These are phyloP conservation scores for Teunomyces stri DNA, from an alignment of 805 yeast genomes.

Conservation along the genomic window DNA sequence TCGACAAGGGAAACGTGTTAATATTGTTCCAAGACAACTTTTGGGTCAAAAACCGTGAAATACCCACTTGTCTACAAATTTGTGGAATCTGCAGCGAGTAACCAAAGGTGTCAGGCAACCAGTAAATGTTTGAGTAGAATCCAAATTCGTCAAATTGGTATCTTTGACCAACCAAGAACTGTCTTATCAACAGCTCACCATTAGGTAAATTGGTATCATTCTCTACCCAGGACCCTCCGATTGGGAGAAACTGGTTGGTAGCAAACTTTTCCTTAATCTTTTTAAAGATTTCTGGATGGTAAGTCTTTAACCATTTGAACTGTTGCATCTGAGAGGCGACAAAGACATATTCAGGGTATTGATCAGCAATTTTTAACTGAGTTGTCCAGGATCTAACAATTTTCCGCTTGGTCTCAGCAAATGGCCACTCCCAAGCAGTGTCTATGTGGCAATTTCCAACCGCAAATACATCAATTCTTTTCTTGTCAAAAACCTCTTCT, in stretches of 20 bases:
- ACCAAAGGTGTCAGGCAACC: constrained; percentile 98
- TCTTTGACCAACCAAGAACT: constrained; percentile 86
- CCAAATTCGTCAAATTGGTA: constrained; percentile 82
- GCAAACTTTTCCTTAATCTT: constrained; percentile 64
- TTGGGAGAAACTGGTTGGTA: constrained; percentile 76
- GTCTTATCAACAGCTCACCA: constrained; percentile 89
- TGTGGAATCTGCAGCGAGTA: constrained; percentile 95
- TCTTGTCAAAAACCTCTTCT: constrained; percentile 53
- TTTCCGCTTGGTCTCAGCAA: constrained; percentile 91
- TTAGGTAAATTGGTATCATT: constrained; percentile 94
- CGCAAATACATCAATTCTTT: constrained; percentile 63
- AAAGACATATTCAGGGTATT: constrained; percentile 89
- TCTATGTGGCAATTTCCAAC: constrained; percentile 96
- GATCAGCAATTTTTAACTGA: constrained; percentile 78
- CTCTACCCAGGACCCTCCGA: constrained; percentile 99
- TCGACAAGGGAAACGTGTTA: constrained; percentile 81
- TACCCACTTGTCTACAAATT: constrained; percentile 81
- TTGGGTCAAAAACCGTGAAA: constrained; percentile 84
- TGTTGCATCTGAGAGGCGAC: constrained; percentile 97
- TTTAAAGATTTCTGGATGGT: constrained; percentile 77
- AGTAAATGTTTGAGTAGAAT: constrained; percentile 66
- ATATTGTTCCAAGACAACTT: constrained; percentile 96
- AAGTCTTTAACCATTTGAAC: constrained; percentile 83
- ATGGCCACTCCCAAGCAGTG: constrained; percentile 99
- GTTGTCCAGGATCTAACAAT: constrained; percentile 95